Conservation (phyloP, 2,329 filamentous ascomycete species). For the Sporothrix humicola region DNA sequence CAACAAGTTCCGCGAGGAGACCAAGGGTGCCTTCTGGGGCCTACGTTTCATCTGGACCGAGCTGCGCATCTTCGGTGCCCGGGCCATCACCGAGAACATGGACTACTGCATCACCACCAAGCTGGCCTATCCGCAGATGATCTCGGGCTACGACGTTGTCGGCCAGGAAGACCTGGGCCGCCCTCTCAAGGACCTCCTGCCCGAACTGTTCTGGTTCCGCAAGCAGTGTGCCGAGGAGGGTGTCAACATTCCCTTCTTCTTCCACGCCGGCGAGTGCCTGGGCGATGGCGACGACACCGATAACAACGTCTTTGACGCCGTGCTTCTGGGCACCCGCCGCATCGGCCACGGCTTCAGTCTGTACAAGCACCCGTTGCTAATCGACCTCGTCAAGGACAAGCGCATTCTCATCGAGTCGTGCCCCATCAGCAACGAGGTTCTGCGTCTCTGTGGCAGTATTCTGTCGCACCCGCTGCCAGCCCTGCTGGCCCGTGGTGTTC, state of each 20-base stretch:
- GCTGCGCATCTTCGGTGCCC: constrained; percentile 67
- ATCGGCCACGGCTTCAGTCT: constrained; percentile 90
- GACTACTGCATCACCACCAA: constrained; percentile 86
- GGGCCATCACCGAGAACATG: constrained; percentile 78
- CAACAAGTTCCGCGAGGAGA: constrained; percentile 71
- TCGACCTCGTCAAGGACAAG: constrained; percentile 87
- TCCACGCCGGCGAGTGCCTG: constrained; percentile 89
- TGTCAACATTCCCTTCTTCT: constrained; percentile 90
- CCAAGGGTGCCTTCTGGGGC: constrained; percentile 73
- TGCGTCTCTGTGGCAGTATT: constrained; percentile 41
- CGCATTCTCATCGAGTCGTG: constrained; percentile 88
- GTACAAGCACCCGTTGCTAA: constrained; percentile 87
- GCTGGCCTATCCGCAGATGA: constrained; percentile 74
- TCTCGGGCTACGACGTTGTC: constrained; percentile 88
- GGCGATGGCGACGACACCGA: constrained; percentile 76
- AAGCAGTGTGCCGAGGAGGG: constrained; percentile 79
- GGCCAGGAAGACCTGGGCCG: constrained; percentile 84
- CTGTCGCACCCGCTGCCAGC: constrained; percentile 70
- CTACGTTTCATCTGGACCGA: constrained; percentile 84
- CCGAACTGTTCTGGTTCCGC: constrained; percentile 91
- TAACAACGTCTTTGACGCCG: constrained; percentile 83
- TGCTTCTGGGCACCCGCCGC: constrained; percentile 82
- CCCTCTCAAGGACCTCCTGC: constrained; percentile 75
- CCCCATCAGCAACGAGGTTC: constrained; percentile 82
- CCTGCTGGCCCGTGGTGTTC: constrained; percentile 80